Percentiles rank a stretch among this genome's conserved stretches.
phyloP scores from a whole-genome alignment of 495 filamentous ascomycete genomes.

The Evernia prunastri region DNA sequence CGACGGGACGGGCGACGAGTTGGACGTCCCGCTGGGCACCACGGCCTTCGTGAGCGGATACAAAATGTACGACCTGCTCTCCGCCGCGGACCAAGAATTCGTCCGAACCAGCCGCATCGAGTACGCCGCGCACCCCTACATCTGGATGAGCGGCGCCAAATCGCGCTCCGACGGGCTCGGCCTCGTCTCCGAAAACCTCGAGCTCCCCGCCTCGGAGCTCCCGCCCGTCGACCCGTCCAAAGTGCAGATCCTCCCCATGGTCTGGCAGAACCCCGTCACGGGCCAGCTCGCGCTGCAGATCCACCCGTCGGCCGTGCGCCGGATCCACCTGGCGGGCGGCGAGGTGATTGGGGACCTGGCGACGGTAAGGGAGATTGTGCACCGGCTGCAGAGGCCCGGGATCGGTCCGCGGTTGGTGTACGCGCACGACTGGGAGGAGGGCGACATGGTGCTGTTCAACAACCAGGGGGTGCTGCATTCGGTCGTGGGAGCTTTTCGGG shows the following conservation, averaged over 20 bases:
- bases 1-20: slow-evolving; percentile 59
- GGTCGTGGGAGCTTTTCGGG: slow-evolving; percentile 65
- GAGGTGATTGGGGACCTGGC: slow-evolving; percentile 57
- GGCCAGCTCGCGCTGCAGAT: slow-evolving; percentile 62
- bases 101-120: slow-evolving; percentile 57
- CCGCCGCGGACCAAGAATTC: slow-evolving; percentile 58
- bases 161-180: slow-evolving; percentile 62
- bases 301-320: slow-evolving; percentile 60
- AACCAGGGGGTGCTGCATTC: slow-evolving; percentile 66
- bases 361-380: slow-evolving; percentile 59
- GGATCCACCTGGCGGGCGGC: slow-evolving; percentile 56
- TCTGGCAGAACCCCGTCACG: slow-evolving; percentile 65
- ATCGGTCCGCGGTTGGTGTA: slow-evolving; percentile 63
- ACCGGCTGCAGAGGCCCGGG: slow-evolving; percentile 61
- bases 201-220: slow-evolving; percentile 49
- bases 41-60: slow-evolving; percentile 67
- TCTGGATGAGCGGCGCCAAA: slow-evolving; percentile 64
- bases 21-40: slow-evolving; percentile 65
- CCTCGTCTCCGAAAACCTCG: slow-evolving; percentile 53
- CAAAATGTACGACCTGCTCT: slow-evolving; percentile 56
- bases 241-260: slow-evolving; percentile 63
- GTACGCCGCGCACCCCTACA: slow-evolving; percentile 70
- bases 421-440: slow-evolving; percentile 67
- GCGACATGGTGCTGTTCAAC: slow-evolving; percentile 67
- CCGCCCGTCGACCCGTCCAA: slow-evolving; percentile 57